Base-by-base conservation (phyloP, 148 eudicot genomes). In the Rhododendron molle region DNA sequence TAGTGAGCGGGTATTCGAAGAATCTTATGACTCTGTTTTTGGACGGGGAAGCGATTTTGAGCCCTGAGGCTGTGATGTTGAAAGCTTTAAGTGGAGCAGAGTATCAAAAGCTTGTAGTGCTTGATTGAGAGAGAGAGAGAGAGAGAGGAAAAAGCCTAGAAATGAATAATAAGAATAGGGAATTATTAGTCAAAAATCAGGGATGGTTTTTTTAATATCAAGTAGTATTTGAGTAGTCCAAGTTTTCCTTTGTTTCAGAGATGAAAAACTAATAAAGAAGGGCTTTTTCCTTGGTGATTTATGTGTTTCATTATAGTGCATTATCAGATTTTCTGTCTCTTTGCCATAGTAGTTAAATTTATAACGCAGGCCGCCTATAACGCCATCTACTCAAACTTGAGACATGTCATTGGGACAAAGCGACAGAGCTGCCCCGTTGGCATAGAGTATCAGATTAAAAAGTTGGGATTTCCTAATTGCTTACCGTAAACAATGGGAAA, bases 1-100 rank as follows among this genome's bases (percentile, higher is more conserved):
- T 90, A 50, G 88, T 84, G 8, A 86, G 90, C 28, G 91, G 90
- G 23, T 88, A 78, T 72, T 88, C 90, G 8, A 90, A 86, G 90
- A 90, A 90, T 79, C 6, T 88, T 28, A 4, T 88, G 78, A 88
- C 67, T 1, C 1, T 88, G 32, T 90, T 90, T 72, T 77, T 90
- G 86, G 86, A 88, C 58, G 86, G 77, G 14, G 82, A 58, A 9
- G 85, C 69, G 4, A 52, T 23, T 71, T 9, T 84, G 43, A 84
- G 78, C 79, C 91, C 89, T 23, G 85, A 79, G 28, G 85, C 21
- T 40, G 84, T 76, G 5, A 85, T 87, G 90, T 83, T 83, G 16
- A 38, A 11, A 11, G 90, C 90, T 18, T 77, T 86, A 2, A 83
- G 87, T 14, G 88, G 88, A 47, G 87, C 83, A 28, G 78, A 62